Conservation (phyloP, 495 filamentous ascomycete species). For the Daldinia vernicosa region DNA sequence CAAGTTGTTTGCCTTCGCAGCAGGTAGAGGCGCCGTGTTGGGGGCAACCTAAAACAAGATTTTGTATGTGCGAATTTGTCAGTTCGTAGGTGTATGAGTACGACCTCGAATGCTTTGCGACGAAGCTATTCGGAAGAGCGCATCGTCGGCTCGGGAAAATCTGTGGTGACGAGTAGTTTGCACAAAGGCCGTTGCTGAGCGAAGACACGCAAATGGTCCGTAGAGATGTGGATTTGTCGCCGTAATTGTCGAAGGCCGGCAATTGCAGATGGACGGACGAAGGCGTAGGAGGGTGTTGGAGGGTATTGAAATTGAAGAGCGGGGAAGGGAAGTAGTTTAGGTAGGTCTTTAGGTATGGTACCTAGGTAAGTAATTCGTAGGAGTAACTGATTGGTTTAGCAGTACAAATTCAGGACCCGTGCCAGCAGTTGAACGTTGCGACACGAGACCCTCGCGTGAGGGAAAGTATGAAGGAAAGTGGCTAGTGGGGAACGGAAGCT, state of each 20-base stretch:
- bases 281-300: slow-evolving; percentile 29
- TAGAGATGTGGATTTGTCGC: slow-evolving; percentile 11
- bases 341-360: slow-evolving; percentile 15
- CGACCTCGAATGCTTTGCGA: slow-evolving; percentile 42
- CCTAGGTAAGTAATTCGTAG: slow-evolving; percentile 14
- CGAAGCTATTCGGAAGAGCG: slow-evolving; percentile 46
- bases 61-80: slow-evolving; percentile 8
- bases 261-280: slow-evolving; percentile 32
- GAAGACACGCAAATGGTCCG: slow-evolving; percentile 11
- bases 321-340: slow-evolving; percentile 39
- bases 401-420: slow-evolving; percentile 9
- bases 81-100: slow-evolving; percentile 20
- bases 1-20: slow-evolving; percentile 4
- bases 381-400: slow-evolving; percentile 18
- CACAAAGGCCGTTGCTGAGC: slow-evolving; percentile 1
- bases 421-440: slow-evolving; percentile 40
- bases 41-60: slow-evolving; percentile 31
- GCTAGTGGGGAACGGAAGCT: slow-evolving; percentile 46
- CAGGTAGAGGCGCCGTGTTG: background rate
- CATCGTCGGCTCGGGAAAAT: slow-evolving; percentile 39
- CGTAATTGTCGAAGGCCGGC: slow-evolving; percentile 37
- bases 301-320: slow-evolving; percentile 36
- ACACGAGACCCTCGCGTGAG: slow-evolving; percentile 44
- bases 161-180: slow-evolving; percentile 26
- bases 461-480: slow-evolving; percentile 38